Conservation (phyloP, 208 protist genomes). For the Trypanosoma melophagium region DNA sequence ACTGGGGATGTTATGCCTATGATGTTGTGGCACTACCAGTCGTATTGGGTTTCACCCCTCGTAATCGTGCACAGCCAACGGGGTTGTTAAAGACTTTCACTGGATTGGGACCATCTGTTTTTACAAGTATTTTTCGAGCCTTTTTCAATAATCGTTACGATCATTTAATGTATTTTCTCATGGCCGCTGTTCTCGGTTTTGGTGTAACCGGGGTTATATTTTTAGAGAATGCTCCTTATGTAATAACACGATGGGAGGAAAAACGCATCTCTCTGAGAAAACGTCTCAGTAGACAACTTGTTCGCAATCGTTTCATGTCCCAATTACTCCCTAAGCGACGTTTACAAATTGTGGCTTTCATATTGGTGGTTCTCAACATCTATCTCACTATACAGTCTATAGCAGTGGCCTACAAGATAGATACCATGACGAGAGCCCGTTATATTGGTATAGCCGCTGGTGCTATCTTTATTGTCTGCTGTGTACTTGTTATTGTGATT, state of each 20-base stretch:
- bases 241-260: constrained; percentile 38
- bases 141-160: constrained; percentile 17
- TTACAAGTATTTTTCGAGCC: constrained; percentile 15
- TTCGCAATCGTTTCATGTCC: constrained; percentile 60
- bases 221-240: constrained; percentile 50
- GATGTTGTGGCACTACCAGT: constrained; percentile 38
- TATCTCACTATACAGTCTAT: constrained; percentile 57
- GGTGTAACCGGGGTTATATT: constrained; percentile 8
- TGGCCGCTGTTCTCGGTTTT: constrained; percentile 6
- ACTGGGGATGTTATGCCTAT: constrained; percentile 47
- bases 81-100: constrained; percentile 17
- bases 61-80: constrained; percentile 37
- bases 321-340: constrained; percentile 54
- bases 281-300: constrained; percentile 36
- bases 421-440: constrained; percentile 34
- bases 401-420: constrained; percentile 30
- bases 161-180: constrained; percentile 24
- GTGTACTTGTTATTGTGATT: constrained; percentile 31
- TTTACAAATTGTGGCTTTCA: constrained; percentile 28
- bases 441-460: constrained; percentile 43
- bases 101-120: constrained; percentile 10
- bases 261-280: constrained; percentile 24
- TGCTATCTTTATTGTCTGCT: constrained; percentile 30
- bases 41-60: constrained; percentile 48
- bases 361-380: constrained; percentile 49